Conservation (phyloP, 2,329 filamentous ascomycete species). For the Fusarium sp. region DNA sequence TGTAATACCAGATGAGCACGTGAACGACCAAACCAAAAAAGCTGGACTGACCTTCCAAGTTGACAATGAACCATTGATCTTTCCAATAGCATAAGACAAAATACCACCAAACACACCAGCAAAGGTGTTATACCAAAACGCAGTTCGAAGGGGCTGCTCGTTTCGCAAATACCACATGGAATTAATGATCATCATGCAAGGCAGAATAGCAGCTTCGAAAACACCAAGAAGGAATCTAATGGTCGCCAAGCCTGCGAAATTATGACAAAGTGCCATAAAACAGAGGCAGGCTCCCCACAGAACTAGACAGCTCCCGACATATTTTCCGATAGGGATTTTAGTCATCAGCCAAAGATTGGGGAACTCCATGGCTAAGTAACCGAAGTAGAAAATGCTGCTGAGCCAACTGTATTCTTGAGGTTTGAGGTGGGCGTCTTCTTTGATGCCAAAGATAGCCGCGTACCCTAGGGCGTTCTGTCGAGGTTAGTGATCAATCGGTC, state of each 20-base stretch:
- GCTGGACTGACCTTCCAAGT: conserved; percentile 31
- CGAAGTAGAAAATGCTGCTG: conserved; percentile 54
- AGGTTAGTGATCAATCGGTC: rapidly evolving
- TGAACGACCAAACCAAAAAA: too few species aligned
- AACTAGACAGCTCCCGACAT: conserved; percentile 34
- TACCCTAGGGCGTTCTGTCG: conserved; percentile 5
- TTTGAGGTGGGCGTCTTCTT: conserved; percentile 40
- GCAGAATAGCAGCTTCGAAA: conserved; percentile 43
- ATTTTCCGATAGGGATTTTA: conserved; percentile 31
- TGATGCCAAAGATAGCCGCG: conserved; percentile 37
- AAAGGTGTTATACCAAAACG: conserved; percentile 48
- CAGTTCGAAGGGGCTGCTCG: conserved; percentile 47
- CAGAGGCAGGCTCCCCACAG: conserved; percentile 38
- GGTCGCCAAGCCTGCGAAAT: conserved; percentile 38
- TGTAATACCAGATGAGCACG: rapidly evolving
- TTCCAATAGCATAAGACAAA: conserved; percentile 45
- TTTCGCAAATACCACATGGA: conserved; percentile 49
- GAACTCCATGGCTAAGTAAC: conserved; percentile 62
- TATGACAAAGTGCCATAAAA: conserved; percentile 42
- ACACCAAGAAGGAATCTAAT: conserved; percentile 47
- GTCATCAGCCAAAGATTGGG: conserved; percentile 49
- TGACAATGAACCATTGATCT: conserved; percentile 41
- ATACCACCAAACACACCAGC: conserved; percentile 49
- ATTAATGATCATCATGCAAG: conserved; percentile 46
- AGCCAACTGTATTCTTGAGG: conserved; percentile 74